Evolutionary conservation across 805 yeast genomes (phyloP).

Genomic region (Kodamaea neixiangensis): DNA sequence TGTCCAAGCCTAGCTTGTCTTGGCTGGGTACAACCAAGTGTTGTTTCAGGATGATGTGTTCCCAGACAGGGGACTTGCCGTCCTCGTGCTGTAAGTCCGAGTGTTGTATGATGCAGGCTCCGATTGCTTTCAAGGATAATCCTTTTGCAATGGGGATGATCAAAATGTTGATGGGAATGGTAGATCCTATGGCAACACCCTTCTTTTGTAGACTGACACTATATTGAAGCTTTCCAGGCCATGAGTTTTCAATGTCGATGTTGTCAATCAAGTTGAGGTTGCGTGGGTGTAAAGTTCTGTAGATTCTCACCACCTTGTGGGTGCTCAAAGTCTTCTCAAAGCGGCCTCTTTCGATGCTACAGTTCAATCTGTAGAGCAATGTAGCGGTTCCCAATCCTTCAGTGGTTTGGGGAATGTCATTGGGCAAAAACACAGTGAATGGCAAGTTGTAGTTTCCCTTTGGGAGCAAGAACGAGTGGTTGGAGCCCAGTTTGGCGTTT

Average conservation of each 20-base stretch:
- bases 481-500: constrained; percentile 16
- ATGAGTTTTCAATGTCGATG: constrained; percentile 48
- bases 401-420: constrained; percentile 50
- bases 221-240: constrained; percentile 57
- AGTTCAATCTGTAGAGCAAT: constrained; percentile 44
- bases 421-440: constrained; percentile 45
- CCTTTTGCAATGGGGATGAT: constrained; percentile 52
- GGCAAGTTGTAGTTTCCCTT: constrained; percentile 56
- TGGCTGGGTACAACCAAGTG: constrained; percentile 22
- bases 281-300: constrained; percentile 45
- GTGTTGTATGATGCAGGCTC: constrained; percentile 39
- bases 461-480: constrained; percentile 43
- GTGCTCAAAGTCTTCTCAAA: constrained; percentile 39
- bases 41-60: constrained; percentile 32
- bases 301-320: constrained; percentile 43
- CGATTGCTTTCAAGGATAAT: constrained; percentile 35
- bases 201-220: constrained; percentile 44
- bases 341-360: constrained; percentile 44
- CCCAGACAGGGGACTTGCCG: constrained; percentile 44
- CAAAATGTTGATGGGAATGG: constrained; percentile 41
- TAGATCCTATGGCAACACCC: constrained; percentile 50
- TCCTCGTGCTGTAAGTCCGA: constrained; percentile 34
- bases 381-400: constrained; percentile 50
- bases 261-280: constrained; percentile 42
- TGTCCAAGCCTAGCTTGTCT: constrained; percentile 31